Evolutionary conservation across 306 rosid species (phyloP), one percentile per base, ranked within the genome.

Genomic region (Spatholobus suberectus): DNA sequence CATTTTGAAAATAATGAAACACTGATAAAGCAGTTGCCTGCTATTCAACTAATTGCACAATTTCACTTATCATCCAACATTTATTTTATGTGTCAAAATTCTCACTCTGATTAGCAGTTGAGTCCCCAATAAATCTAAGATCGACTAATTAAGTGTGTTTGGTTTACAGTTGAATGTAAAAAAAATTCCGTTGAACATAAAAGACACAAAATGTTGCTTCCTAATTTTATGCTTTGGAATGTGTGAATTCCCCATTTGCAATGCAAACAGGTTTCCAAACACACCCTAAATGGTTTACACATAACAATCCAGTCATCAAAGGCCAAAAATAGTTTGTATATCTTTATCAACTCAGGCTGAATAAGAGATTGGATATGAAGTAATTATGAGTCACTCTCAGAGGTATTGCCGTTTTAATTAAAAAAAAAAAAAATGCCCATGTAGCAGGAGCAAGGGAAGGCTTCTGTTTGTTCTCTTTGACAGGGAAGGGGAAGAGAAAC

Each of bases 11-110:
- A 44, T 57, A 21, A 32, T 23, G 15, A 73, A 74, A 54, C 15
- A 63, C 44, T 2, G 62, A 73, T 6, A 71, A 80, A 24, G 24
- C 61, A 70, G 44, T 49, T 81, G 9, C 76, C 43, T 49, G 35
- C 43, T 23, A 37, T 46, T 59, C 37, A 74, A 62, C 40, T 29
- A 55, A 46, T 34, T 67, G 41, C 73, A 67, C 66, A 61, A 37
- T 62, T 55, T 68, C 69, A 46, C 37, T 49, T 44, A 59, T 46
- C 54, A 47, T 70, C 55, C 26, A 24, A 61, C 54, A 37, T 20
- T 8, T 63, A 47, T 12, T 65, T 47, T 69, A 21, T 8, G 29
- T 1, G 27, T 52, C 66, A 47, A 32, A 37, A 47, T 3, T 20
- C n/a, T 52, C 71, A 70, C 47, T 38, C 23, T 79, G 34, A 24